phyloP scores from a whole-genome alignment of 2,329 filamentous ascomycete genomes.

The Calonectria henricotiae region DNA sequence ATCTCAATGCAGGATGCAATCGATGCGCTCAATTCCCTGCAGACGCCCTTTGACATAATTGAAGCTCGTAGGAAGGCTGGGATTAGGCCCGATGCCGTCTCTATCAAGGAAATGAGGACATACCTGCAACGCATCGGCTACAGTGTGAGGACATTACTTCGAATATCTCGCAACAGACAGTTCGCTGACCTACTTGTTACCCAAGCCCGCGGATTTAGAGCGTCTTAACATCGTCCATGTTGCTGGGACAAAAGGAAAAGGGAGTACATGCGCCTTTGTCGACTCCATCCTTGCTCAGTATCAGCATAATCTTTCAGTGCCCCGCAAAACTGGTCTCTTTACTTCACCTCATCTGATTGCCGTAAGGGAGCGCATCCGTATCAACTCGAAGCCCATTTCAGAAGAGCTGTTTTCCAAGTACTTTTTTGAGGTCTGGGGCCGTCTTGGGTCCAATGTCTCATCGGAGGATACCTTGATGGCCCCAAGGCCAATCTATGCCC shows the following conservation, averaged over 20 bases:
- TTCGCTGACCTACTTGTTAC: constrained; percentile 16
- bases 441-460: constrained; percentile 60
- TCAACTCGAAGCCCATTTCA: constrained; percentile 73
- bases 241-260: constrained; percentile 85
- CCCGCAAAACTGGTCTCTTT: constrained; percentile 74
- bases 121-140: constrained; percentile 87
- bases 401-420: constrained; percentile 75
- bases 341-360: constrained; percentile 80
- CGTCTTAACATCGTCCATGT: constrained; percentile 80
- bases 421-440: constrained; percentile 80
- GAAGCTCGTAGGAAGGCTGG: constrained; percentile 85
- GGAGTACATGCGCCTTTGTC: constrained; percentile 79
- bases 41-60: constrained; percentile 88
- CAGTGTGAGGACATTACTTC: constrained; percentile 61
- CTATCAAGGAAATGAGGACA: constrained; percentile 84
- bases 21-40: constrained; percentile 87
- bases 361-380: constrained; percentile 78
- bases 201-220: constrained; percentile 66
- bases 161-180: constrained; percentile 7
- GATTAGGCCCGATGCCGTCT: constrained; percentile 77
- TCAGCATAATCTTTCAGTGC: constrained; percentile 56
- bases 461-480: constrained; percentile 56
- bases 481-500: constrained; percentile 71
- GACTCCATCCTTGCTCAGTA: constrained; percentile 74
- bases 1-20: constrained; percentile 80